Evolutionary conservation across 148 eudicot genomes (phyloP), one percentile per base, ranked within the genome.

Genomic region (Tetragonia tetragonoides): DNA sequence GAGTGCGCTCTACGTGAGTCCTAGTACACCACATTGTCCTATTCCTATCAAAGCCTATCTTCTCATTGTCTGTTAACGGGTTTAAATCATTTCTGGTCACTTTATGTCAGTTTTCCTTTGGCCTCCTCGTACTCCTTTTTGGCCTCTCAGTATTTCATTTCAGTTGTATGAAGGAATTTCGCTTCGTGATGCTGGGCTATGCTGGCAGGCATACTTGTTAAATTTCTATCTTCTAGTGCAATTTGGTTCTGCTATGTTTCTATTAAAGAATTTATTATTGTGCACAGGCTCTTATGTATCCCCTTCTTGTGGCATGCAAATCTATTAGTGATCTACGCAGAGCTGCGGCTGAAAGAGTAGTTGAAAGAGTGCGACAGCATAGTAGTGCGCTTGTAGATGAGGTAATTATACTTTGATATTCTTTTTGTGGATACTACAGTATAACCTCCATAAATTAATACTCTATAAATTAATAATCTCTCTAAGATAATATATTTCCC

Each of bases 261-360:
- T 77, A 47, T 70, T 66, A 60, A 44, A 10, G 42, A 8, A 40
- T 61, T 74, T 24, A 24, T 7, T 17, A 56, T 38, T 24, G 63
- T 74, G 49, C n/a, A 57, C 91, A 96, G 99, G 99, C 99, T 82
- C 98, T 93, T 78, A 91, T 96, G 97, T 96, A 96, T 84, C 99
- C 99, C 60, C 98, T 96, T 79, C 98, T 96, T 78, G 98, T 93
- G 86, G 99, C 99, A 34, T 96, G 99, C 85, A 96, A 93, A 84
- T 93, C 99, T 62, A 90, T 96, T 80, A 96, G 98, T 87, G 94
- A 86, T 72, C 83, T 90, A 71, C 92, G 98, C 72, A 93, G 83
- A 86, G 92, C 93, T 82, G 98, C 99, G 24, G 99, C 99, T 57
- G 88, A 93, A 76, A 97, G 88, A 87, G 99, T 96, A 54, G 98